Evolutionary conservation across 306 rosid genomes (phyloP).

Genomic region (Rubus idaeus): DNA sequence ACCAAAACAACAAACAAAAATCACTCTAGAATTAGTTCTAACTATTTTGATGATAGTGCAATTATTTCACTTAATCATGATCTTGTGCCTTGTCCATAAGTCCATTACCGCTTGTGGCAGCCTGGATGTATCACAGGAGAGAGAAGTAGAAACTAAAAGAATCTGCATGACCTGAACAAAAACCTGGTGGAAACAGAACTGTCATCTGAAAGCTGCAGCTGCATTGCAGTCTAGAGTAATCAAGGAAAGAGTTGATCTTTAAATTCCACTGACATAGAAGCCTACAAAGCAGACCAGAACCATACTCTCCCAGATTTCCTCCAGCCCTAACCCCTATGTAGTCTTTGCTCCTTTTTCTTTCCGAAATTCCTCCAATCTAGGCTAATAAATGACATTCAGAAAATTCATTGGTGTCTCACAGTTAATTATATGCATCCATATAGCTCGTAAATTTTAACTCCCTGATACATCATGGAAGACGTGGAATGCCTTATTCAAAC

Average conservation of each 20-base stretch:
- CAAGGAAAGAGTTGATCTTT: not conserved
- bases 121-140: not conserved
- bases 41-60: not conserved
- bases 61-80: not conserved
- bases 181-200: not conserved
- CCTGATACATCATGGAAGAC: not conserved
- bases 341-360: not conserved
- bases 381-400: not conserved
- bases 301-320: not conserved
- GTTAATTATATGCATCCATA: not conserved
- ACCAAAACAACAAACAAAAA: not conserved
- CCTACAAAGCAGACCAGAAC: not conserved
- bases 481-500: not conserved
- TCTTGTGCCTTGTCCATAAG: not conserved
- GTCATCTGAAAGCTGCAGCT: not conserved
- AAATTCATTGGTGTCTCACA: not conserved
- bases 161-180: not conserved
- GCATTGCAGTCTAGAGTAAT: not conserved
- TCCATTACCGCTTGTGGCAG: not conserved
- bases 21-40: not conserved
- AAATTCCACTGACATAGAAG: not conserved
- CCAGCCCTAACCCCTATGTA: not conserved
- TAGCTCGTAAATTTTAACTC: not conserved
- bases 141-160: not conserved
- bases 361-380: not conserved